phyloP scores from a whole-genome alignment of 805 yeast genomes.

The Ascoidea tarda region DNA sequence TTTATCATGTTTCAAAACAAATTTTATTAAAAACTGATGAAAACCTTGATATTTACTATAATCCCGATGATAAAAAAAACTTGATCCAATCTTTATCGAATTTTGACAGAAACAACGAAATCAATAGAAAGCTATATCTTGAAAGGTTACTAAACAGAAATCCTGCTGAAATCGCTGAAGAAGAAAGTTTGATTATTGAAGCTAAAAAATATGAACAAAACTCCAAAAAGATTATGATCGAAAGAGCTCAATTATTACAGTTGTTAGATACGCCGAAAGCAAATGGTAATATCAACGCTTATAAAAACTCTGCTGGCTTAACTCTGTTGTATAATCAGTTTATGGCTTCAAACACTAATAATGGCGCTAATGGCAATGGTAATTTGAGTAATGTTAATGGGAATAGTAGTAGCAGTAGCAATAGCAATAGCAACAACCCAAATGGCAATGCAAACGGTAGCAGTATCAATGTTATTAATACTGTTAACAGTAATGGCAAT shows the following conservation, averaged over 20 bases:
- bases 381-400: neutral
- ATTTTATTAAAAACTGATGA: slow-evolving; percentile 26
- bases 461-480: slow-evolving; percentile 23
- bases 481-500: slow-evolving; percentile 27
- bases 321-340: slow-evolving; percentile 74
- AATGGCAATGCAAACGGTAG: neutral
- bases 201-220: slow-evolving; percentile 86
- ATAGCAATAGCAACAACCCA: neutral
- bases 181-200: slow-evolving; percentile 85
- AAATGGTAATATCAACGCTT: slow-evolving; percentile 62
- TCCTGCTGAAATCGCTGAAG: slow-evolving; percentile 97
- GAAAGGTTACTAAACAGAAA: slow-evolving; percentile 65
- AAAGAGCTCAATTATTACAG: slow-evolving; percentile 65
- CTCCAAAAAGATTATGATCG: slow-evolving; percentile 76
- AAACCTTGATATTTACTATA: slow-evolving; percentile 16
- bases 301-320: slow-evolving; percentile 75
- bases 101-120: slow-evolving; percentile 58
- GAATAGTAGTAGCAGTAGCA: neutral
- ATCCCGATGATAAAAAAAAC: slow-evolving; percentile 23
- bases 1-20: slow-evolving; percentile 52
- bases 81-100: slow-evolving; percentile 47
- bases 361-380: slow-evolving; percentile 29
- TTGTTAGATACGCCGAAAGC: slow-evolving; percentile 73
- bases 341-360: slow-evolving; percentile 49
- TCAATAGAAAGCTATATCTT: slow-evolving; percentile 68